These are phyloP conservation scores for Kazachstania viticola DNA, from an alignment of 805 yeast species.

Conservation along the genomic window DNA sequence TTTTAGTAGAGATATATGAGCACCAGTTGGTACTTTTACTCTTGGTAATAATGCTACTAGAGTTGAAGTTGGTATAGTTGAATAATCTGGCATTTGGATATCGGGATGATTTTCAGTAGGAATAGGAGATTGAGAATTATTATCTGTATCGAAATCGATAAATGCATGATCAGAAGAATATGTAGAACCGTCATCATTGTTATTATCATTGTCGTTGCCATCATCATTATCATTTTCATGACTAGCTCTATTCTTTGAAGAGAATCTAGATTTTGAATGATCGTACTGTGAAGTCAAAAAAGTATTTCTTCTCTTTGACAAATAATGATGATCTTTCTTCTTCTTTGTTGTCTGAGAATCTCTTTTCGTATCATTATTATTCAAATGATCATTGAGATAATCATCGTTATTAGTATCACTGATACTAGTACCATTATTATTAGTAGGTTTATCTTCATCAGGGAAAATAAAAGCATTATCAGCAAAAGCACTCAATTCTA, in stretches of 20 bases:
- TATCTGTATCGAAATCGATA: slow-evolving; percentile 8
- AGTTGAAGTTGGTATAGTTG: slow-evolving; percentile 22
- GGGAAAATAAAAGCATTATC: slow-evolving; percentile 73
- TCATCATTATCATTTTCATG: neutral
- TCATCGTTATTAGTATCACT: slow-evolving; percentile 3
- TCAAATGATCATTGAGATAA: slow-evolving; percentile 1
- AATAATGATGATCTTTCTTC: slow-evolving; percentile 10
- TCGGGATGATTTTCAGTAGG: neutral
- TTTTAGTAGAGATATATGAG: slow-evolving; percentile 45
- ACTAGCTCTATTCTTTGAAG: slow-evolving; percentile 9
- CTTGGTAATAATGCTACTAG: slow-evolving; percentile 39
- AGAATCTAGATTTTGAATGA: slow-evolving; percentile 21
- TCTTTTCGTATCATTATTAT: slow-evolving; percentile 1
- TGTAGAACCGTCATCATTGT: neutral
- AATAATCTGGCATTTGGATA: slow-evolving; percentile 20
- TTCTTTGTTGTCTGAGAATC: slow-evolving; percentile 5
- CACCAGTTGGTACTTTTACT: slow-evolving; percentile 64
- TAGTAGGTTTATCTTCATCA: slow-evolving; percentile 45
- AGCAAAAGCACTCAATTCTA: slow-evolving; percentile 72
- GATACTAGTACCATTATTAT: slow-evolving; percentile 6
- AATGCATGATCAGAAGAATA: slow-evolving; percentile 4
- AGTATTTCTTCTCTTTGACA: slow-evolving; percentile 21
- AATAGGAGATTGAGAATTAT: slow-evolving; percentile 1
- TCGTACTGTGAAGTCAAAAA: slow-evolving; percentile 25
- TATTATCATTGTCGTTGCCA: neutral